Evolutionary conservation across 345 rosid genomes (phyloP).

Genomic region (Eucalyptus camaldulensis): DNA sequence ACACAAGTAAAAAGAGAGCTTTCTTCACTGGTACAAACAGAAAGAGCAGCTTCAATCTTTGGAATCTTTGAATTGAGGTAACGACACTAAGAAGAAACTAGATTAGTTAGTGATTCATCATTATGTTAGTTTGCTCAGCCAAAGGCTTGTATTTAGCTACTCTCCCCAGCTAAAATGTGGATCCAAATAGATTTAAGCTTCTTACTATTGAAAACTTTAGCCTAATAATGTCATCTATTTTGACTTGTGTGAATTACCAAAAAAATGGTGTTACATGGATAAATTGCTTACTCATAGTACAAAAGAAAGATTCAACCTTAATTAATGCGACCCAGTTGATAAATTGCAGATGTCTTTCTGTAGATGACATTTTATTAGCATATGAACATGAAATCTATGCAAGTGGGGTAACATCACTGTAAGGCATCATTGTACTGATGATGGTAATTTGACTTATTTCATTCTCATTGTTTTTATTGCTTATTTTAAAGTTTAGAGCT

Average conservation of each 20-base stretch:
- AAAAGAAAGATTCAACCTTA: not conserved
- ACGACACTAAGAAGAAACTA: not conserved
- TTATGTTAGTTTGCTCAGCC: not conserved
- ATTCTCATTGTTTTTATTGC: not conserved
- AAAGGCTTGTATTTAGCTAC: not conserved
- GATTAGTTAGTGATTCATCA: not conserved
- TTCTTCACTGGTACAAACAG: not conserved
- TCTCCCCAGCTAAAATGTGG: not conserved
- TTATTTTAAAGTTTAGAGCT: not conserved
- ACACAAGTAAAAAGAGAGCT: not conserved
- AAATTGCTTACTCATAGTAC: not conserved
- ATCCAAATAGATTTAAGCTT: not conserved
- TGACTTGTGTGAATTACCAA: not conserved
- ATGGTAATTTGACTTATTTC: not conserved
- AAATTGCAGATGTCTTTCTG: not conserved
- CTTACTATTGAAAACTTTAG: not conserved
- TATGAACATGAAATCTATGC: not conserved
- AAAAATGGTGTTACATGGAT: not conserved
- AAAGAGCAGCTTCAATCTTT: not conserved
- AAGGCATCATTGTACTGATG: not conserved
- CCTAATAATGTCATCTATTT: not conserved
- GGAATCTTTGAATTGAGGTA: not conserved
- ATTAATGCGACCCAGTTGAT: not conserved
- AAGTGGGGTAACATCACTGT: not conserved
- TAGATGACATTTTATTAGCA: not conserved